Evolutionary conservation across 305 asterid species (phyloP).

Genomic region (Coffea humblotiana): DNA sequence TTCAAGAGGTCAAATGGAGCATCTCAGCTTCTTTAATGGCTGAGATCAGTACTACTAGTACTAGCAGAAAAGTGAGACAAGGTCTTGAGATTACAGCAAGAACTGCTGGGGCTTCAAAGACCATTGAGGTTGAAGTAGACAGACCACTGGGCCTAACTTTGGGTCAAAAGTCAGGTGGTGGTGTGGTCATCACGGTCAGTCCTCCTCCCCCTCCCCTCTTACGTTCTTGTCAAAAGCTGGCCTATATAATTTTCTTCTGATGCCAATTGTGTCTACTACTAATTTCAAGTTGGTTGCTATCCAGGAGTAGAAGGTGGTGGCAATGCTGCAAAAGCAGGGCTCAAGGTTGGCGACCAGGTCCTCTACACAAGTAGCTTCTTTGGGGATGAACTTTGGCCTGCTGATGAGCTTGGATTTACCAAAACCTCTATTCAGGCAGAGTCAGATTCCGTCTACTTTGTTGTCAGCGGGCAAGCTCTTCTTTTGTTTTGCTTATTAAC

Average conservation of each 20-base stretch:
- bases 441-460: conserved; percentile 92
- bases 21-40: conserved; percentile 40
- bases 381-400: conserved; percentile 98
- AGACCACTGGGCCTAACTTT: conserved; percentile 89
- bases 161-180: conserved; percentile 89
- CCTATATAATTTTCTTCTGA: neutral
- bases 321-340: conserved; percentile 96
- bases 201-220: neutral
- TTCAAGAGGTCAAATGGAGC: conserved; percentile 60
- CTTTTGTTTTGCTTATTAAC: neutral
- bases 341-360: conserved; percentile 86
- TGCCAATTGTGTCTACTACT: neutral
- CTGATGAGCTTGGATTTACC: conserved; percentile 93
- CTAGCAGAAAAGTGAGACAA: conserved; percentile 14
- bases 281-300: neutral
- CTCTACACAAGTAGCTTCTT: conserved; percentile 96
- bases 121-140: conserved; percentile 89
- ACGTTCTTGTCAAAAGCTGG: too few species aligned
- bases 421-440: conserved; percentile 93
- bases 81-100: conserved; percentile 62
- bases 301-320: conserved; percentile 87
- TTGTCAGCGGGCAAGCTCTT: conserved; percentile 66
- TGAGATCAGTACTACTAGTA: conserved; percentile 29
- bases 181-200: conserved; percentile 81
- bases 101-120: conserved; percentile 66